A percentile compares a stretch with the other conserved stretches of the same genome.
These are phyloP conservation scores for Fusarium succisae DNA, from an alignment of 2,329 filamentous ascomycete species.

Conservation along the genomic window DNA sequence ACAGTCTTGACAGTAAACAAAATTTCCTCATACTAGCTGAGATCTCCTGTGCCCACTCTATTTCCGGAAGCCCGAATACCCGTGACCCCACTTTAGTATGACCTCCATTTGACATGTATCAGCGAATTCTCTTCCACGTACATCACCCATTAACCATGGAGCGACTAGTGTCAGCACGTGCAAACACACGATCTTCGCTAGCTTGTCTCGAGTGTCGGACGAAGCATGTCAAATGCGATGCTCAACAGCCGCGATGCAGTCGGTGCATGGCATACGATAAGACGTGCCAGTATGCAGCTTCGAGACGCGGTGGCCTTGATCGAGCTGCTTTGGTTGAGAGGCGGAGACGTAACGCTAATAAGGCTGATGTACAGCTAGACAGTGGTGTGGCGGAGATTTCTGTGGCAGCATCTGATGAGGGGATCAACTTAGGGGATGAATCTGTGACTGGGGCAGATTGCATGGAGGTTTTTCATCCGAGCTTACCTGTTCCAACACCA, in stretches of 20 bases:
- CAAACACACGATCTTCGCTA: slow-evolving; percentile 41
- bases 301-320: slow-evolving; percentile 56
- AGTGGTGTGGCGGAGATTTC: accelerated
- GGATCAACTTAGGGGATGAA: neutral
- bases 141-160: neutral
- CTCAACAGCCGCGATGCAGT: slow-evolving; percentile 56
- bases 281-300: slow-evolving; percentile 61
- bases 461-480: neutral
- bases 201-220: slow-evolving; percentile 63
- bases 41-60: neutral
- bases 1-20: neutral
- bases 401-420: neutral
- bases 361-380: accelerated
- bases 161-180: neutral
- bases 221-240: slow-evolving; percentile 64
- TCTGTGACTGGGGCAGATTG: too few relatives aligned
- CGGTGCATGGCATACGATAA: slow-evolving; percentile 55
- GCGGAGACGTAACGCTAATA: slow-evolving; percentile 40
- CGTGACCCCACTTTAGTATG: neutral
- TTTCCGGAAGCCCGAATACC: neutral
- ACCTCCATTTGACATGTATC: neutral
- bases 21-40: too few relatives aligned
- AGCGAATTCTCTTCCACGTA: neutral
- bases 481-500: neutral
- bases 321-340: slow-evolving; percentile 42